Evolutionary conservation across 2,329 filamentous ascomycete species (phyloP), one percentile per base, ranked within the genome.

Genomic region (Metarhizium album): DNA sequence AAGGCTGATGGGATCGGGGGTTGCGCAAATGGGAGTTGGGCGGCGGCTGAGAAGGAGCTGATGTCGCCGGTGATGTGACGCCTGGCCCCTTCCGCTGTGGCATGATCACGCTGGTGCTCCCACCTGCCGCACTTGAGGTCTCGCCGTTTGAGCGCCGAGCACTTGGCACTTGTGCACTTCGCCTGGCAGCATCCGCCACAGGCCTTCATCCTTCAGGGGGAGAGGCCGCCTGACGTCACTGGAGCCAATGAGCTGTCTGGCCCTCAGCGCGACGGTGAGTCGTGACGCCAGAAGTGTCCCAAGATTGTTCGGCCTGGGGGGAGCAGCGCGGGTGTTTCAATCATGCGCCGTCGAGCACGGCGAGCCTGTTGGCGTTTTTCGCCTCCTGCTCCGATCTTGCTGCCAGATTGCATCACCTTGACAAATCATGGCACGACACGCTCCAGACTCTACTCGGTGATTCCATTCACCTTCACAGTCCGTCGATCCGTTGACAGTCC

Each of bases 161-260:
- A n/a, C n/a, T n/a, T n/a, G n/a, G n/a, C n/a, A n/a, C n/a, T n/a
- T n/a, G n/a, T n/a, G n/a, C n/a, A n/a, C n/a, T n/a, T n/a, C n/a
- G n/a, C n/a, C n/a, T n/a, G n/a, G n/a, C n/a, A n/a, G 27, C 27
- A 29, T 29, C 27, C 27, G n/a, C n/a, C n/a, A 3, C 27, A 29
- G 27, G 27, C n/a, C n/a, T n/a, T n/a, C n/a, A 29, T 6, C 27
- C 27, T 9, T 9, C 7, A 29, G 27, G 35, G 33, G 11, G 33
- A 11, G 24, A 20, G 38, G 45, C 27, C 46, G 38, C 43, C 48
- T 58, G 56, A 58, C 53, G 54, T 57, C 54, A 58, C 27, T 29
- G 20, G 27, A 35, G 46, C 54, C 56, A 53, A 54, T 53, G 38
- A 33, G 37, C 24, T 46, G 20, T 40, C 31, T 33, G 35, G 14